A percentile compares a stretch with the other conserved stretches of the same genome.
Evolutionary conservation across 352 stramenopile genomes (phyloP).

Genomic region (Globisporangium emineosum): DNA sequence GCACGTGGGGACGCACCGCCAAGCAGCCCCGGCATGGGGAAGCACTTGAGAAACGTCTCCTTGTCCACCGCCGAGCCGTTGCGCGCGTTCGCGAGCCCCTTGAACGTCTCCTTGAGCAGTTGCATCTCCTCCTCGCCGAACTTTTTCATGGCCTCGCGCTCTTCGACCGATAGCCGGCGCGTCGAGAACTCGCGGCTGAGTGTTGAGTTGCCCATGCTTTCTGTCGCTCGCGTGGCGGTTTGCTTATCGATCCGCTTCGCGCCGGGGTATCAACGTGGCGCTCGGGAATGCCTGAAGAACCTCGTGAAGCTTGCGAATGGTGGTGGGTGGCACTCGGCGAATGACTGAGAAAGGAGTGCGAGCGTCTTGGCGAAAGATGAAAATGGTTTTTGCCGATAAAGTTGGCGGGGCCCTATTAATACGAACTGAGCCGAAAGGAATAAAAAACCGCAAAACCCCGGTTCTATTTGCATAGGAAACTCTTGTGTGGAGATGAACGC

Average conservation of each 20-base stretch:
- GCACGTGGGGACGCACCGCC: conserved; percentile 36
- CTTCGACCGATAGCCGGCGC: conserved; percentile 42
- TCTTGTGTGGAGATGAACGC: not conserved
- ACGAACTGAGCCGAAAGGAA: not conserved
- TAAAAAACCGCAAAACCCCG: not conserved
- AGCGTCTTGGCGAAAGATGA: not conserved
- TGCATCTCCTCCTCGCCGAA: conserved; percentile 80
- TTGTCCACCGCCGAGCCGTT: conserved; percentile 85
- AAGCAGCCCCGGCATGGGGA: conserved; percentile 87
- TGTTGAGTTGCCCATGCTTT: conserved; percentile 60
- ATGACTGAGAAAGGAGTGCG: not conserved
- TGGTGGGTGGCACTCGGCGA: not conserved
- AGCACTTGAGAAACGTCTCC: conserved; percentile 93
- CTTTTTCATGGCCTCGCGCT: conserved; percentile 70
- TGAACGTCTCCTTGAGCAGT: conserved; percentile 76
- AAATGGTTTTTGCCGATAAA: not conserved
- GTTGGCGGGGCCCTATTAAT: not conserved
- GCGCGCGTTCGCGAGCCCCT: conserved; percentile 59
- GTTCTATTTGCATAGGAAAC: not conserved
- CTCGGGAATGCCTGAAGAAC: too few relatives aligned
- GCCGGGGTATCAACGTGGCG: too few relatives aligned
- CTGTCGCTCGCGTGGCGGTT: not conserved
- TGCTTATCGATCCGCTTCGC: not conserved
- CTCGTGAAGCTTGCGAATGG: not conserved
- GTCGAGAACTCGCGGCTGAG: conserved; percentile 54